Base-by-base conservation (phyloP, 352 stramenopile genomes). In the Globisporangium echinulatum region DNA sequence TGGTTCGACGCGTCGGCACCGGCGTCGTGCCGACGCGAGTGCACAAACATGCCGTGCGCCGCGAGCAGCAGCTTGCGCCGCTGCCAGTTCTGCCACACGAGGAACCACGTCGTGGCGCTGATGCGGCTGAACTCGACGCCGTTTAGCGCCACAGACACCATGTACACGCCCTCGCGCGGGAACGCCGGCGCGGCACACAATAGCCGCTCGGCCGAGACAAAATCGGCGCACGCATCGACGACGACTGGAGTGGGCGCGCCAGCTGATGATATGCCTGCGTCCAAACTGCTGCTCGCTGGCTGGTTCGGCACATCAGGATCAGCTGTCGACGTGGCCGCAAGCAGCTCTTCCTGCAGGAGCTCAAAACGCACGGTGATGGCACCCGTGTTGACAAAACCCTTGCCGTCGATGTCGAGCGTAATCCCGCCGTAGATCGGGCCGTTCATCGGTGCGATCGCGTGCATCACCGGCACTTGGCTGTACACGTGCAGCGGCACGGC, bases 61-160 rank as follows among this genome's bases (percentile, higher is more conserved):
- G 52, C 43, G 6, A 80, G 66, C 39, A 85, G 37, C 2, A 72
- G 70, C 59, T 88, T 88, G 7, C 82, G 69, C 37, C 79, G 83
- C 58, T 92, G 82, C 85, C 85, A 94, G 61, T 90, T 94, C 36
- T 88, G 79, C 85, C 85, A 94, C n/a, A 73, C 70, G 38, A 91
- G 61, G 54, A 89, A 90, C 81, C 77, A 92, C 14, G 80, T 77
- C 7, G 67, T 59, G 5, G 77, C 71, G 52, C 72, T 83, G 5
- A 81, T 63, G 2, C 62, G 52, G 58, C 73, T 84, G 64, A 91
- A 92, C 37, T 88, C 79, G 25, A 85, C 64, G 19, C 77, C 74
- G 37, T 94, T 92, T 0, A 92, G 62, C 7, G 78, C 72, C 37
- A 92, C 67, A 0, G 79, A 61, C 1, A 94, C 77, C 17, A 69